These are phyloP conservation scores for Chiua virens DNA, from an alignment of 768 basidiomycete genomes.

Conservation along the genomic window DNA sequence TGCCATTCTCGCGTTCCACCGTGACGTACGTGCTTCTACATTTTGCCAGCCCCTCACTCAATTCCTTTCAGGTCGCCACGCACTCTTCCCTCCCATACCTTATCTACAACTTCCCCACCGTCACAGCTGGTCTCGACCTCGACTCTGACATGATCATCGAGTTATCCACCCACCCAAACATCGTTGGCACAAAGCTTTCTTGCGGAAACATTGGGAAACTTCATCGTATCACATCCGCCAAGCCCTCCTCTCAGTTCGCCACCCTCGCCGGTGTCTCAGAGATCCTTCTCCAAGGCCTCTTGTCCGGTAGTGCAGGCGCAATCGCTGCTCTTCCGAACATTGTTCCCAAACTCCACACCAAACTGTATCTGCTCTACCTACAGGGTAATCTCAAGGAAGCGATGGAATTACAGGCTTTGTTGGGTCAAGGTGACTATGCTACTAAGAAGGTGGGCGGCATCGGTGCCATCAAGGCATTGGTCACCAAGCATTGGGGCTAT, in stretches of 20 bases:
- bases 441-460: conserved; percentile 63
- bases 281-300: conserved; percentile 60
- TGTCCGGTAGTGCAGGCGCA: conserved; percentile 61
- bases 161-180: conserved; percentile 77
- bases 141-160: conserved; percentile 74
- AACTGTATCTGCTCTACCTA: conserved; percentile 48
- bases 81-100: conserved; percentile 67
- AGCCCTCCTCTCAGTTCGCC: conserved; percentile 54
- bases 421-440: conserved; percentile 70
- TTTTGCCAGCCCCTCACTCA: background rate
- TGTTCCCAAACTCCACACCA: conserved; percentile 56
- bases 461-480: conserved; percentile 62
- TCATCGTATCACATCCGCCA: conserved; percentile 65
- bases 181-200: conserved; percentile 83
- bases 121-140: conserved; percentile 80
- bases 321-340: conserved; percentile 68
- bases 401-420: conserved; percentile 55
- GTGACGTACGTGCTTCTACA: conserved; percentile 42
- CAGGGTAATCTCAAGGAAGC: conserved; percentile 59
- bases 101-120: conserved; percentile 86
- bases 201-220: conserved; percentile 86
- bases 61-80: conserved; percentile 55
- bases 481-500: conserved; percentile 65
- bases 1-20: conserved; percentile 65
- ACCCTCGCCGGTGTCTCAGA: conserved; percentile 79